Percentiles rank a stretch among this genome's conserved stretches.
Evolutionary conservation across 1,139 yeast genomes (phyloP).

Genomic region (Keqinozyma sinolaborantium): DNA sequence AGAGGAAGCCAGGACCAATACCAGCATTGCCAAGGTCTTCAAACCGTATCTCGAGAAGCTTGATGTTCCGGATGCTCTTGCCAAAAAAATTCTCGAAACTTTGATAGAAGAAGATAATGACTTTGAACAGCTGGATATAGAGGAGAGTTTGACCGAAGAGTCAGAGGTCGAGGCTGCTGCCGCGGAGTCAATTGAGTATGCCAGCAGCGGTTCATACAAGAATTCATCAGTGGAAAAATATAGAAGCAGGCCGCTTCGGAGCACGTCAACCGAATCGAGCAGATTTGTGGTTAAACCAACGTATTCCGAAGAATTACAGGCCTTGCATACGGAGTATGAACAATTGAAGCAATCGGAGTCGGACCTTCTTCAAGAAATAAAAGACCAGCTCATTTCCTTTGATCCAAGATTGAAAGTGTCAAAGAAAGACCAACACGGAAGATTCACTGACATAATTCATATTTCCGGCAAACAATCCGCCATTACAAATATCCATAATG

Average conservation of each 20-base stretch:
- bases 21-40: slow-evolving; percentile 8
- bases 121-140: slow-evolving; percentile 2
- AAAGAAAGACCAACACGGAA: slow-evolving; percentile 28
- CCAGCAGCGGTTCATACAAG: slow-evolving; percentile 3
- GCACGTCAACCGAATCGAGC: not conserved
- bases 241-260: not conserved
- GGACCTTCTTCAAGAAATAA: slow-evolving; percentile 16
- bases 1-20: slow-evolving; percentile 6
- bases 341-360: slow-evolving; percentile 21
- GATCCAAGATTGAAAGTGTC: slow-evolving; percentile 27
- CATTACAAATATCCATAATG: slow-evolving; percentile 15
- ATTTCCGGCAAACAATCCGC: slow-evolving; percentile 31
- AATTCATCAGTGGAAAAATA: not conserved
- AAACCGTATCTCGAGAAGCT: slow-evolving; percentile 20
- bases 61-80: slow-evolving; percentile 25
- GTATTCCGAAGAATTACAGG: slow-evolving; percentile 21
- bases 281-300: slow-evolving; percentile 26
- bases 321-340: slow-evolving; percentile 32
- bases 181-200: slow-evolving; percentile 7
- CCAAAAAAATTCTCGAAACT: slow-evolving; percentile 23
- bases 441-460: slow-evolving; percentile 28
- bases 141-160: slow-evolving; percentile 4
- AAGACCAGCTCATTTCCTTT: slow-evolving; percentile 15
- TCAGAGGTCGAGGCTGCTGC: slow-evolving; percentile 2
- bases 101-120: slow-evolving; percentile 19